Percentiles rank a stretch among this genome's conserved stretches.
phyloP scores from a whole-genome alignment of 108 stramenopile genomes.

The Discostella pseudostelligera region DNA sequence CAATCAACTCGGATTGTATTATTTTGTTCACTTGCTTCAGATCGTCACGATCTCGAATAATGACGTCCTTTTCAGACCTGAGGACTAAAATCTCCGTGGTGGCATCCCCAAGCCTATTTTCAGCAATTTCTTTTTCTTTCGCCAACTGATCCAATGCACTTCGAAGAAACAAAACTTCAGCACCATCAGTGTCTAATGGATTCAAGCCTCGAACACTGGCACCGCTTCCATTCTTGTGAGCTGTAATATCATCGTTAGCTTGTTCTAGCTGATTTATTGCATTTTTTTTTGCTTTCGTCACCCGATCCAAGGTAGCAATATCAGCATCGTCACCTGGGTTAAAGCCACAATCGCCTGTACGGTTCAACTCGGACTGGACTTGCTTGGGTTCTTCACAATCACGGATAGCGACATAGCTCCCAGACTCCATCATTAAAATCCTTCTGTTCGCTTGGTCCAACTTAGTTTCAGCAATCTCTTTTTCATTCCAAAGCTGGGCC shows the following conservation, averaged over 20 bases:
- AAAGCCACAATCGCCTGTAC: too few relatives aligned
- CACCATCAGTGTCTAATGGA: neutral
- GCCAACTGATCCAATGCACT: constrained; percentile 13
- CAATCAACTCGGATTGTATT: constrained; percentile 5
- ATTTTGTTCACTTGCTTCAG: constrained; percentile 4
- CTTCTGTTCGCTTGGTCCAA: neutral
- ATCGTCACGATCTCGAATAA: constrained; percentile 5
- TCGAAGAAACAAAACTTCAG: constrained; percentile 17
- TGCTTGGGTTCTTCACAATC: constrained; percentile 9
- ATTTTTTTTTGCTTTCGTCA: too few relatives aligned
- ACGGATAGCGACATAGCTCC: constrained; percentile 1
- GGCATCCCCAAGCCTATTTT: neutral
- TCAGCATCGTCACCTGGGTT: too few relatives aligned
- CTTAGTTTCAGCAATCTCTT: constrained; percentile 11
- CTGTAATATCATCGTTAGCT: too few relatives aligned
- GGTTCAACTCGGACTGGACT: neutral
- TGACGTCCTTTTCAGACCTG: constrained; percentile 3
- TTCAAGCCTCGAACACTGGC: too few relatives aligned
- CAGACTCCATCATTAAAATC: neutral
- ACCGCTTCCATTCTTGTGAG: too few relatives aligned
- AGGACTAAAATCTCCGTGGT: neutral
- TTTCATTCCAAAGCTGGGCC: constrained; percentile 13
- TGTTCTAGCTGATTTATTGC: too few relatives aligned
- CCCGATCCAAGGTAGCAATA: too few relatives aligned
- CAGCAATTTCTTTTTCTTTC: constrained; percentile 15